phyloP scores from a whole-genome alignment of 148 eudicot genomes.

The Selenicereus undatus region DNA sequence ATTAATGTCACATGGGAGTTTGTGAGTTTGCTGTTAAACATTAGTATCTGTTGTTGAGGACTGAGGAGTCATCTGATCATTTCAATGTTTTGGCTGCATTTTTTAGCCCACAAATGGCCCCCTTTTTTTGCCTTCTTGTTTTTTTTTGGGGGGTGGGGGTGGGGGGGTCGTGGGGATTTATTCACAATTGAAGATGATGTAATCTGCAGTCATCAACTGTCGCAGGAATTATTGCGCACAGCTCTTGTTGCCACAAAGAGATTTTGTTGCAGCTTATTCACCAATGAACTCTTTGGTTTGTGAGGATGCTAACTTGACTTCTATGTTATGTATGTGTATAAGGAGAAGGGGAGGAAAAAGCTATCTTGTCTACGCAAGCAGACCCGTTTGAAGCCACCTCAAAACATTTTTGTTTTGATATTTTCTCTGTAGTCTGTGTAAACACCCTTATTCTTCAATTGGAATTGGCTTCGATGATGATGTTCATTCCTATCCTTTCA shows the following conservation, averaged over 20 bases:
- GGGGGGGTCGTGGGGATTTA: neutral
- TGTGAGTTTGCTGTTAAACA: neutral
- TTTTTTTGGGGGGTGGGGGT: neutral
- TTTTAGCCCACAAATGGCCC: neutral
- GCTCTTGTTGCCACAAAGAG: neutral
- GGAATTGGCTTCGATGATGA: neutral
- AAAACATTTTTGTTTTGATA: too few species aligned
- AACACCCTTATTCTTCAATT: too few species aligned
- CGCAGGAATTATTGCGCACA: neutral
- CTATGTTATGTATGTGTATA: too few species aligned
- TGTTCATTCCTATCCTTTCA: neutral
- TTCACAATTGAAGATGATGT: neutral
- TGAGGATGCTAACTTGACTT: too few species aligned
- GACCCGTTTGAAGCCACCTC: too few species aligned
- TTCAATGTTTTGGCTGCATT: neutral
- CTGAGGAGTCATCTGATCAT: neutral
- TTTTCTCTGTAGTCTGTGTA: too few species aligned
- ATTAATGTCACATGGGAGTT: neutral
- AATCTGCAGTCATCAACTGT: neutral
- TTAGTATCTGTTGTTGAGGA: constrained; percentile 1
- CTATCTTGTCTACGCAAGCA: too few species aligned
- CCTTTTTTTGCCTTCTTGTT: neutral
- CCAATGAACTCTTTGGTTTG: too few species aligned
- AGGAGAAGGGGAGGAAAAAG: too few species aligned
- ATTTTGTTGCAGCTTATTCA: neutral